These are phyloP conservation scores for Zygoascus flipseniorum DNA, from an alignment of 805 yeast genomes.

Conservation along the genomic window DNA sequence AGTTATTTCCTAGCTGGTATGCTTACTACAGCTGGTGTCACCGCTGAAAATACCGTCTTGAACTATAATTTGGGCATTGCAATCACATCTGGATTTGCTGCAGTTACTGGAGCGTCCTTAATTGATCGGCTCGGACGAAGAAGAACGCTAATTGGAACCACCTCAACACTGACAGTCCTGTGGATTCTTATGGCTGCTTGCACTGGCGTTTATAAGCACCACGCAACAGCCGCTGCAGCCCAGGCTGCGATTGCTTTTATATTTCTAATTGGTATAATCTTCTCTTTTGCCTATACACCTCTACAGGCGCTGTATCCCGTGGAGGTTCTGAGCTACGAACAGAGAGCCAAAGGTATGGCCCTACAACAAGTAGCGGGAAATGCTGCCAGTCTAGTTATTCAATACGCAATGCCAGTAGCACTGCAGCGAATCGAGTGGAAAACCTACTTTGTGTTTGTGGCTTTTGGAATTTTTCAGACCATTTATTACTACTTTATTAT, in stretches of 20 bases:
- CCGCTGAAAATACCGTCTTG: slow-evolving; percentile 18
- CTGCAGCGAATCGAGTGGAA: slow-evolving; percentile 27
- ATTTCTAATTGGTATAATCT: slow-evolving; percentile 12
- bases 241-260: slow-evolving; percentile 8
- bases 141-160: slow-evolving; percentile 19
- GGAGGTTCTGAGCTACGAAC: slow-evolving; percentile 24
- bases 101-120: slow-evolving; percentile 19
- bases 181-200: slow-evolving; percentile 31
- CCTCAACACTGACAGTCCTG: slow-evolving; percentile 17
- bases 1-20: slow-evolving; percentile 13
- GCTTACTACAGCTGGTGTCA: slow-evolving; percentile 13
- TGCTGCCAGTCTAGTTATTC: slow-evolving; percentile 26
- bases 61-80: slow-evolving; percentile 11
- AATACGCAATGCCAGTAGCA: slow-evolving; percentile 22
- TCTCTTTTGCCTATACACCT: slow-evolving; percentile 28
- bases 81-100: slow-evolving; percentile 6
- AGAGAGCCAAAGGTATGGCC: slow-evolving; percentile 26
- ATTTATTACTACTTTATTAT: slow-evolving; percentile 46
- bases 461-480: slow-evolving; percentile 35
- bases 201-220: slow-evolving; percentile 19
- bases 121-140: slow-evolving; percentile 25
- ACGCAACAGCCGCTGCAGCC: slow-evolving; percentile 19
- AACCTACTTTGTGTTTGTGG: slow-evolving; percentile 27
- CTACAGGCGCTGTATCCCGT: slow-evolving; percentile 31
- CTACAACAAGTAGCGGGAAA: slow-evolving; percentile 23